These are phyloP conservation scores for Pharus latifolius DNA, from an alignment of 176 grass and related monocot species.

Conservation along the genomic window DNA sequence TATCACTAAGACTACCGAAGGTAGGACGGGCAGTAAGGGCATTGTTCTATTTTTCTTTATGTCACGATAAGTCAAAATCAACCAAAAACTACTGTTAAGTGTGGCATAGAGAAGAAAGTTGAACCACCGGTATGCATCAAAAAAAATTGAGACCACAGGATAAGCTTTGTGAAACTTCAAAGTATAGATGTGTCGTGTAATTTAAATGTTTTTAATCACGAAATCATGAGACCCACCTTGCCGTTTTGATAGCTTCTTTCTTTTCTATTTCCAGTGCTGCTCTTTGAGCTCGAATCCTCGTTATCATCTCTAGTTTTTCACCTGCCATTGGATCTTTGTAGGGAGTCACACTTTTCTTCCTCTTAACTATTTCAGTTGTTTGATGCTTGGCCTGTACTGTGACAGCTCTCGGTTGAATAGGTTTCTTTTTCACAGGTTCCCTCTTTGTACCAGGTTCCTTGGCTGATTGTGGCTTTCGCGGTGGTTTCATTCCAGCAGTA, in stretches of 20 bases:
- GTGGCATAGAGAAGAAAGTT: too few relatives aligned
- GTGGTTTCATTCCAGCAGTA: constrained; percentile 33
- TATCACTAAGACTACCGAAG: too few relatives aligned
- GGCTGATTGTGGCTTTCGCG: constrained; percentile 38
- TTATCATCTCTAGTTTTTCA: constrained; percentile 86
- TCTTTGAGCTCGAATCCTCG: constrained; percentile 69
- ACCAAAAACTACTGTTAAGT: too few relatives aligned
- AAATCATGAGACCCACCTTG: constrained; percentile 58
- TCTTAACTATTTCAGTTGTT: constrained; percentile 26
- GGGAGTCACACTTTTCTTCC: constrained; percentile 48
- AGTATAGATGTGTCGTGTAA: background rate
- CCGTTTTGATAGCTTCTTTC: constrained; percentile 60
- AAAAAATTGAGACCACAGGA: background rate
- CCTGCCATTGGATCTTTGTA: constrained; percentile 85
- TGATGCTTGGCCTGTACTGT: constrained; percentile 1
- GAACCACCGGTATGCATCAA: background rate
- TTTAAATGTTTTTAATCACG: background rate
- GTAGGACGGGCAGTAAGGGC: too few relatives aligned
- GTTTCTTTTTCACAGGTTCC: constrained; percentile 23
- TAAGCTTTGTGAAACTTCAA: background rate
- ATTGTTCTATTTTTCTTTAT: background rate
- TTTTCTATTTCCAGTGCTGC: constrained; percentile 51
- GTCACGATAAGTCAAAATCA: background rate
- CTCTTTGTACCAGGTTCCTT: constrained; percentile 24
- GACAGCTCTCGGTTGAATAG: constrained; percentile 14